Base-by-base conservation (phyloP, 345 rosid genomes). In the Eucalyptus albens region DNA sequence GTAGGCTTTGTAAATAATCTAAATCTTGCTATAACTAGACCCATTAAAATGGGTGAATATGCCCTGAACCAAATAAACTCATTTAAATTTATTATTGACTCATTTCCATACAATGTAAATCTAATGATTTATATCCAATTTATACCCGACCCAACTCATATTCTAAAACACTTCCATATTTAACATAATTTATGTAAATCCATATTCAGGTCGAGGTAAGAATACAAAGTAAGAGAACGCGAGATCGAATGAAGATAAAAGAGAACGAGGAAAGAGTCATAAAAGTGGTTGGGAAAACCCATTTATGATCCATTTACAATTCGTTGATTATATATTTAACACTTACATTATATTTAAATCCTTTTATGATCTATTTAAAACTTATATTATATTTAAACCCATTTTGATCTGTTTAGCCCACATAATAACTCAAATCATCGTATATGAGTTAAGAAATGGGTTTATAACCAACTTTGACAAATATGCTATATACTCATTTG, bases 1-100 rank as follows among this genome's bases (percentile, higher is more conserved):
- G 15, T 1, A 6, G 8, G 33, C 69, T 60, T 60, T 26, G n/a
- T 60, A 60, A 12, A 60, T 60, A 27, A 12, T 60, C 31, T 60
- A 27, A 60, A 27, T 60, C 16, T 45, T 45, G 47, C 47, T 45
- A 45, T 45, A 45, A 45, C 47, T 45, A 24, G 13, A 56, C 62
- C 24, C 24, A 3, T 56, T 6, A 24, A 56, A 56, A 56, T 56
- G 13, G 62, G 27, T 0, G 6, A 56, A 2, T 56, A 56, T 56
- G 62, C 0, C 13, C 0, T 4, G 1, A 24, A 22, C 3, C 29
- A 56, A 24, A 22, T 56, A 10, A 26, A 24, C 0, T 56, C 6
- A 56, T 56, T 56, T 10, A 1, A 56, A 0, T 0, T 10, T 9
- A 22, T 56, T 56, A 53, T 56, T 5, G 3, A 56, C 13, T 24